Evolutionary conservation across 805 yeast genomes (phyloP).

Genomic region (Sugiyamaella chiloensis): DNA sequence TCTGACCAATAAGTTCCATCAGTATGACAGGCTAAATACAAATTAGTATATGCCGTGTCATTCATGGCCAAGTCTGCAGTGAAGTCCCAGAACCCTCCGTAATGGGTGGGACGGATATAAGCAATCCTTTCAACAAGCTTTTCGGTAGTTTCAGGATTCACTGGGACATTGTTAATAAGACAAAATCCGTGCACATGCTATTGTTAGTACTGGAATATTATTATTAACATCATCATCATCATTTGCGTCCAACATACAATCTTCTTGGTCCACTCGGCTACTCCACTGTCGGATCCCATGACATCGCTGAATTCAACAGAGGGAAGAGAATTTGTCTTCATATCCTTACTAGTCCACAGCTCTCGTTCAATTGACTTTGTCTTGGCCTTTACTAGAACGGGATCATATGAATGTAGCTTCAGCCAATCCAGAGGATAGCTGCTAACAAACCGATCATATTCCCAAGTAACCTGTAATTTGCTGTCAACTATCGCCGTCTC

Average conservation of each 20-base stretch:
- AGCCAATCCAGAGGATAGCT: conserved; percentile 43
- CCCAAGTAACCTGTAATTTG: conserved; percentile 36
- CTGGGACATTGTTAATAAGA: conserved; percentile 59
- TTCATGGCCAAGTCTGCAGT: conserved; percentile 64
- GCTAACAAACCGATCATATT: conserved; percentile 40
- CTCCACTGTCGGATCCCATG: conserved; percentile 44
- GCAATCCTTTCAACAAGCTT: conserved; percentile 53
- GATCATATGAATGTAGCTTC: conserved; percentile 50
- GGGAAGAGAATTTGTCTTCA: conserved; percentile 41
- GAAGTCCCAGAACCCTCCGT: conserved; percentile 81
- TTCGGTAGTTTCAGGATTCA: conserved; percentile 56
- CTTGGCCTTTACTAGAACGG: conserved; percentile 39
- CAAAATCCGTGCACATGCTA: conserved; percentile 56
- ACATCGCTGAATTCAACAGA: conserved; percentile 47
- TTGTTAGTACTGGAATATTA: not conserved
- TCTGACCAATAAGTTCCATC: conserved; percentile 76
- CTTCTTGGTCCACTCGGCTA: conserved; percentile 54
- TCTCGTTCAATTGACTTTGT: conserved; percentile 32
- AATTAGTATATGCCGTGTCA: conserved; percentile 70
- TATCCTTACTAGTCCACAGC: conserved; percentile 46
- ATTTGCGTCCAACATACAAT: conserved; percentile 27
- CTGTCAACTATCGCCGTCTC: conserved; percentile 19
- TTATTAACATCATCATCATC: not conserved
- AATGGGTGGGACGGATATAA: conserved; percentile 65
- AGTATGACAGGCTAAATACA: conserved; percentile 62